Conservation (phyloP, 1,139 yeast species). For the Kodamaea plutei region DNA sequence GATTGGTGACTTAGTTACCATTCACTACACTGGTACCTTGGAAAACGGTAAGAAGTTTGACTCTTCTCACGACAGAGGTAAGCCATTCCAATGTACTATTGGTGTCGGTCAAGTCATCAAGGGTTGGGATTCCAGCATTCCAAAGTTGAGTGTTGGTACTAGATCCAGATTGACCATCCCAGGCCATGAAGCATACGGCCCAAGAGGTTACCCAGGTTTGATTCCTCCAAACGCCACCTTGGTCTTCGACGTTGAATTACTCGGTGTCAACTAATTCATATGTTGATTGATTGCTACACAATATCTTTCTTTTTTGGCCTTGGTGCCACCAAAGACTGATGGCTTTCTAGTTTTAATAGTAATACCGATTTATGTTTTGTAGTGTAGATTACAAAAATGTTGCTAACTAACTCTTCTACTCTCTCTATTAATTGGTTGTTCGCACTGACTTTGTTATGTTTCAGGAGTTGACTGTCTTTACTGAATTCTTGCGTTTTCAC, state of each 20-base stretch:
- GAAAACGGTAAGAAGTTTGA: slow-evolving; percentile 94
- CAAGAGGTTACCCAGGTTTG: slow-evolving; percentile 91
- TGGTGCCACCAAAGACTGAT: background rate
- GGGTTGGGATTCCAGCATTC: slow-evolving; percentile 96
- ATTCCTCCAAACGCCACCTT: slow-evolving; percentile 96
- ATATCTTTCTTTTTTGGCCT: background rate
- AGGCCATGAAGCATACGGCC: slow-evolving; percentile 90
- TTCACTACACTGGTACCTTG: slow-evolving; percentile 93
- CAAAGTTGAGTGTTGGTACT: slow-evolving; percentile 87
- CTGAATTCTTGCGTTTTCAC: no score
- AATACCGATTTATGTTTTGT: no score
- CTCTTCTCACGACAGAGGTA: slow-evolving; percentile 88
- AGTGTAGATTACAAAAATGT: no score
- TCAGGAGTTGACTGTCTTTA: no score
- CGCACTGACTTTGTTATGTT: no score
- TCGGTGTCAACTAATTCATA: slow-evolving; percentile 61
- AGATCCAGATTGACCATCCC: slow-evolving; percentile 90
- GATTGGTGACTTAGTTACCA: slow-evolving; percentile 80
- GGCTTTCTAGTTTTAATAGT: background rate
- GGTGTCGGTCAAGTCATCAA: slow-evolving; percentile 95
- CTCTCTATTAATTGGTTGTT: no score
- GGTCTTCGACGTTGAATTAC: slow-evolving; percentile 86
- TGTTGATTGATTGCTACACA: background rate
- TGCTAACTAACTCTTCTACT: no score
- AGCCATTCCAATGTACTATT: slow-evolving; percentile 87